These are phyloP conservation scores for Acanthamoeba triangularis DNA, from an alignment of 208 protist genomes.

Conservation along the genomic window DNA sequence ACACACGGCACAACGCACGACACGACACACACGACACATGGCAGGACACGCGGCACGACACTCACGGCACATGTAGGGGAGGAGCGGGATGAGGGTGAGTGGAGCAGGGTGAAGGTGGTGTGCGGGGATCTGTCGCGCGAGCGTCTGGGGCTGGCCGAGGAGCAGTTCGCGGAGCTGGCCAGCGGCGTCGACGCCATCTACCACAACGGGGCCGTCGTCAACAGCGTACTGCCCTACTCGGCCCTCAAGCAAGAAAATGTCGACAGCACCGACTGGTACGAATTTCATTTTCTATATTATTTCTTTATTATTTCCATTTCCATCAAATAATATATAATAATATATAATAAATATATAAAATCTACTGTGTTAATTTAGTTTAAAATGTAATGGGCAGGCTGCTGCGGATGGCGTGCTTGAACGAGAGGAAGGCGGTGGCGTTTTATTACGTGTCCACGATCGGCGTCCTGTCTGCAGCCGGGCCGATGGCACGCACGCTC, in stretches of 20 bases:
- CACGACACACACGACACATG: too few relatives aligned
- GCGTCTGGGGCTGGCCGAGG: neutral
- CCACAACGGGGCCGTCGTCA: constrained; percentile 63
- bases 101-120: constrained; percentile 10
- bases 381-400: neutral
- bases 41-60: too few relatives aligned
- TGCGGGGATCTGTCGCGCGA: constrained; percentile 20
- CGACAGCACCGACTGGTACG: neutral
- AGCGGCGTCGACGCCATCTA: constrained; percentile 50
- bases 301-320: too few relatives aligned
- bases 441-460: constrained; percentile 71
- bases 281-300: too few relatives aligned
- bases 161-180: constrained; percentile 13
- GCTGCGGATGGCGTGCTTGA: constrained; percentile 48
- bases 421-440: neutral
- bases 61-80: too few relatives aligned
- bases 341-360: neutral
- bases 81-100: neutral
- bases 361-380: too few relatives aligned
- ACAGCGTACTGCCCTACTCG: constrained; percentile 66
- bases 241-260: constrained; percentile 34
- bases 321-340: neutral
- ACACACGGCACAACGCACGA: neutral
- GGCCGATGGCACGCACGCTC: neutral
- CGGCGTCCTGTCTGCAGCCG: neutral